phyloP scores from a whole-genome alignment of 805 yeast genomes.

The Babjeviella inositovora region DNA sequence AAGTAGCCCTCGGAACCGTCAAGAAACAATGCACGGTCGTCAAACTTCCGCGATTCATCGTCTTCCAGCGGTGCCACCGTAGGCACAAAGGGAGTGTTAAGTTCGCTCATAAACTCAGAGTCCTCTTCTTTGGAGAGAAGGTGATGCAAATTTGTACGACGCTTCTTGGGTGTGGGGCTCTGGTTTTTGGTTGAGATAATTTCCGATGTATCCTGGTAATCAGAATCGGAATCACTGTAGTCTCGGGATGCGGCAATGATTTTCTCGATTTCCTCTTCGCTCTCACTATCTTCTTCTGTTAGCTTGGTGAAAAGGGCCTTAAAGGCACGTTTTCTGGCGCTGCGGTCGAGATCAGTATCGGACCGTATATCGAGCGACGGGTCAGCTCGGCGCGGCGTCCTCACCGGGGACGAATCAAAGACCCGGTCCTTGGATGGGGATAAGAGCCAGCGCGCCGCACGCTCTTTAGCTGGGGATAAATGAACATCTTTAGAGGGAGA shows the following conservation, averaged over 20 bases:
- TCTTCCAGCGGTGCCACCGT: conserved; percentile 24
- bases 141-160: conserved; percentile 1
- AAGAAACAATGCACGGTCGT: conserved; percentile 41
- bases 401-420: too few relatives aligned
- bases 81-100: conserved; percentile 21
- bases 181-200: too few relatives aligned
- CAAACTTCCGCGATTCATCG: conserved; percentile 15
- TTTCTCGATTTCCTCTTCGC: conserved; percentile 24
- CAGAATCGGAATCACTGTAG: conserved; percentile 8
- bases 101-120: conserved; percentile 4
- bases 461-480: too few relatives aligned
- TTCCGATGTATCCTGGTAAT: background rate
- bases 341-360: conserved; percentile 17
- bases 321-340: conserved; percentile 33
- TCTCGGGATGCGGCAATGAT: conserved; percentile 19
- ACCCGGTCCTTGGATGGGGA: too few relatives aligned
- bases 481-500: too few relatives aligned
- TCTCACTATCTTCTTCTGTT: conserved; percentile 13
- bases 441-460: too few relatives aligned
- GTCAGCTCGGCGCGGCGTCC: background rate
- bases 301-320: conserved; percentile 12
- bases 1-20: conserved; percentile 91
- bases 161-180: conserved; percentile 1
- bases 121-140: conserved; percentile 1
- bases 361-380: conserved; percentile 10